phyloP scores from a whole-genome alignment of 805 yeast species.

The Suhomyces xylopsoci region DNA sequence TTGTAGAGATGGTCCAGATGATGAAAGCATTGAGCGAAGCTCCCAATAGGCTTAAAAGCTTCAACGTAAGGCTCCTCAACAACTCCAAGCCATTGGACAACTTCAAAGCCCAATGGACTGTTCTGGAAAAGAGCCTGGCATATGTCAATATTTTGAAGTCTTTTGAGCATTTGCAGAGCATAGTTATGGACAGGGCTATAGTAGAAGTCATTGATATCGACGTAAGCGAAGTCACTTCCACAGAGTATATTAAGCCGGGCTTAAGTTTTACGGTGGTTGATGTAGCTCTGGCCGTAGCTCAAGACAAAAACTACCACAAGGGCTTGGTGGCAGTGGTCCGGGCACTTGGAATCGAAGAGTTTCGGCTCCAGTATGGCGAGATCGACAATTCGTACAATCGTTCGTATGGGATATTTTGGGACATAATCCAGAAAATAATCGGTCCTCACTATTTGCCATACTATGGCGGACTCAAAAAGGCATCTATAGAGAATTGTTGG shows the following conservation, averaged over 20 bases:
- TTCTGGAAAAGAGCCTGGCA: not conserved
- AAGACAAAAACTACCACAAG: not conserved
- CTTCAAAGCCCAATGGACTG: not conserved
- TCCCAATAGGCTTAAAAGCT: slow-evolving; percentile 3
- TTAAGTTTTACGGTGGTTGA: slow-evolving; percentile 19
- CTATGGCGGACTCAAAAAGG: slow-evolving; percentile 7
- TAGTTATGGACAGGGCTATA: not conserved
- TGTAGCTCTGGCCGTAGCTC: slow-evolving; percentile 14
- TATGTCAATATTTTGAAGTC: not conserved
- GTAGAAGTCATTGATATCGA: not conserved
- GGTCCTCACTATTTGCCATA: slow-evolving; percentile 7
- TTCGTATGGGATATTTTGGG: slow-evolving; percentile 18
- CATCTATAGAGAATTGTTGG: slow-evolving; percentile 29
- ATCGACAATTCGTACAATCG: slow-evolving; percentile 23
- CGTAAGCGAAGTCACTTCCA: not conserved
- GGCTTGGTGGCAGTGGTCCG: slow-evolving; percentile 12
- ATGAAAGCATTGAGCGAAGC: slow-evolving; percentile 2
- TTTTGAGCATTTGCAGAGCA: not conserved
- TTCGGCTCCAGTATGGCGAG: slow-evolving; percentile 27
- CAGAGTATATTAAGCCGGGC: not conserved
- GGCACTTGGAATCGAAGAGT: slow-evolving; percentile 9
- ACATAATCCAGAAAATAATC: slow-evolving; percentile 10
- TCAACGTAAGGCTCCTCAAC: slow-evolving; percentile 7
- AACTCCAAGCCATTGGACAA: not conserved
- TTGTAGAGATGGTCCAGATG: slow-evolving; percentile 8